phyloP scores from a whole-genome alignment of 2,329 filamentous ascomycete genomes.

The Pseudogymnoascus verrucosus region DNA sequence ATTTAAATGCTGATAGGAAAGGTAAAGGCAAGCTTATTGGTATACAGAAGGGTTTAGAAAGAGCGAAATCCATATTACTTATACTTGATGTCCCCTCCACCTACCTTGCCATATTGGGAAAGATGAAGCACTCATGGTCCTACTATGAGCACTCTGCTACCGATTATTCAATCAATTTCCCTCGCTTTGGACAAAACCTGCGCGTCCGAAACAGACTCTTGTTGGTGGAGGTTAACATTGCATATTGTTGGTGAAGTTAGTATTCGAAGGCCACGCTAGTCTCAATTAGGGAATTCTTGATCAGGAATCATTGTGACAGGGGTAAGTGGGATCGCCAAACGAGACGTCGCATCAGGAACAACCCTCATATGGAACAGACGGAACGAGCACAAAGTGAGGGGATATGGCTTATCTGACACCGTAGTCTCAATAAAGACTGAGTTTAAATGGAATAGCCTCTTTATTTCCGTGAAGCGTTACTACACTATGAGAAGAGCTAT shows the following conservation, averaged over 20 bases:
- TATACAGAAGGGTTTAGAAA: background rate
- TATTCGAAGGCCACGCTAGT: background rate
- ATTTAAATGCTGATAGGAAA: background rate
- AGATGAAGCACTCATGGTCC: background rate
- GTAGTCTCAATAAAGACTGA: background rate
- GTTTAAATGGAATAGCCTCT: background rate
- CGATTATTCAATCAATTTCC: background rate
- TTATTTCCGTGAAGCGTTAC: background rate
- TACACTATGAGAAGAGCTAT: background rate
- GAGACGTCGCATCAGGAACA: background rate
- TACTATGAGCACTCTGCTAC: background rate
- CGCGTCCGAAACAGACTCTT: background rate
- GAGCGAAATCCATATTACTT: background rate
- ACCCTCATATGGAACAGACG: background rate
- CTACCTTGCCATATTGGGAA: background rate
- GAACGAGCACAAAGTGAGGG: background rate
- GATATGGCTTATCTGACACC: background rate
- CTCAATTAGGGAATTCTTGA: background rate
- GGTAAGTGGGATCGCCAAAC: background rate
- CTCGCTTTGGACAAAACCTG: background rate
- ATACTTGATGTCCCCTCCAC: background rate
- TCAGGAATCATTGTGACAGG: constrained; percentile 2
- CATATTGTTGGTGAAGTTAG: background rate
- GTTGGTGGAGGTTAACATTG: background rate
- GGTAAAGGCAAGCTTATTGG: background rate